Percentiles rank a stretch among this genome's conserved stretches.
These are phyloP conservation scores for Lactarius quietus DNA, from an alignment of 768 basidiomycete species.

Conservation along the genomic window DNA sequence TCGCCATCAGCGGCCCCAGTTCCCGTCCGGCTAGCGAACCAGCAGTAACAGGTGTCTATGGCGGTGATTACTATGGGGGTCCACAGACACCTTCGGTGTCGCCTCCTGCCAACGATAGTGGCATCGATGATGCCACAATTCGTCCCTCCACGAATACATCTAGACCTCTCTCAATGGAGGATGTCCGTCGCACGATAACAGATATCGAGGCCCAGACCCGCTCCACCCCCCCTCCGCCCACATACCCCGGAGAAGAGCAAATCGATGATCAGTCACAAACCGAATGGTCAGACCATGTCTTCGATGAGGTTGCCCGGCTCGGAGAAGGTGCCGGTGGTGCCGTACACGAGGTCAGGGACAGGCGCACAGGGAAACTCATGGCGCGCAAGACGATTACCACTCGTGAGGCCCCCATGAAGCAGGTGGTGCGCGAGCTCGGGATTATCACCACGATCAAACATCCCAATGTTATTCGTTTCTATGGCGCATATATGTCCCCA, in stretches of 20 bases:
- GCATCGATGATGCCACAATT: slow-evolving; percentile 42
- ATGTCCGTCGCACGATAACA: slow-evolving; percentile 27
- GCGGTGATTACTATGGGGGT: slow-evolving; percentile 27
- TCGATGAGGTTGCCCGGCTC: slow-evolving; percentile 74
- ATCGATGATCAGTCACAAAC: slow-evolving; percentile 36
- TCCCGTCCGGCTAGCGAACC: slow-evolving; percentile 10
- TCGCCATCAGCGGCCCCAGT: slow-evolving; percentile 16
- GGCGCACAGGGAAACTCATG: slow-evolving; percentile 73
- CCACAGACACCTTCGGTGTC: slow-evolving; percentile 23
- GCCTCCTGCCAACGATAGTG: slow-evolving; percentile 30
- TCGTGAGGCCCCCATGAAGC: slow-evolving; percentile 85
- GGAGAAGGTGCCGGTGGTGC: slow-evolving; percentile 97
- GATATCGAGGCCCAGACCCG: slow-evolving; percentile 34
- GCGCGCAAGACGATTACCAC: slow-evolving; percentile 95
- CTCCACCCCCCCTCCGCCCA: slow-evolving; percentile 35
- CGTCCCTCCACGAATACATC: slow-evolving; percentile 33
- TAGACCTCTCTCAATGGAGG: slow-evolving; percentile 28
- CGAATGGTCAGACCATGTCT: slow-evolving; percentile 62
- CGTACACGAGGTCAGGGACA: slow-evolving; percentile 90
- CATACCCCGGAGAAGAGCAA: slow-evolving; percentile 31
- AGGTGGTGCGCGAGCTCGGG: slow-evolving; percentile 87
- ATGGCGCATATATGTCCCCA: slow-evolving; percentile 87
- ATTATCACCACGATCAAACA: slow-evolving; percentile 85
- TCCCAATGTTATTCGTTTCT: slow-evolving; percentile 85
- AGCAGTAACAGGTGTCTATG: slow-evolving; percentile 7